Conservation (phyloP, 1,284 basidiomycete genomes). For the Pseudozyma thailandica region DNA sequence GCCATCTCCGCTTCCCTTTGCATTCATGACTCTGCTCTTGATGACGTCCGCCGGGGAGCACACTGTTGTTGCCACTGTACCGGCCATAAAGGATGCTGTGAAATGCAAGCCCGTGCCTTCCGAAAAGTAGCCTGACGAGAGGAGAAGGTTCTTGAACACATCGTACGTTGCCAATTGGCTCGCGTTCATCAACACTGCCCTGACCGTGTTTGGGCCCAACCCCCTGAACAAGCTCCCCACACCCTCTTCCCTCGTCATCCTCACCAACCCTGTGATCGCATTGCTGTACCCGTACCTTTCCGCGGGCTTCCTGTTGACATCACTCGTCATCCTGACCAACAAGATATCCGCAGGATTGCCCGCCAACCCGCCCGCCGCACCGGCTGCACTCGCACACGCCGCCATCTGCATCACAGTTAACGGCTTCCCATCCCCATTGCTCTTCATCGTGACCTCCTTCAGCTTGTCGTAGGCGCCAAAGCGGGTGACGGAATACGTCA, state of each 20-base stretch:
- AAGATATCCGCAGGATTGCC: constrained; percentile 71
- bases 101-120: constrained; percentile 71
- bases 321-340: constrained; percentile 70
- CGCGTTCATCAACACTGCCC: constrained; percentile 72
- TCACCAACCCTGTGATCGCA: constrained; percentile 70
- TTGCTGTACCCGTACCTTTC: constrained; percentile 68
- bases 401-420: constrained; percentile 55
- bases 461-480: constrained; percentile 65
- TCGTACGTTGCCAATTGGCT: constrained; percentile 70
- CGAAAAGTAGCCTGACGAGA: constrained; percentile 66
- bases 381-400: constrained; percentile 59
- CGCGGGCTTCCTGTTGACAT: constrained; percentile 63
- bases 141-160: constrained; percentile 71
- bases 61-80: constrained; percentile 72
- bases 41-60: constrained; percentile 69
- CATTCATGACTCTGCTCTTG: constrained; percentile 71
- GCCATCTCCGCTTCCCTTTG: constrained; percentile 33
- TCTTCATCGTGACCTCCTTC: constrained; percentile 43
- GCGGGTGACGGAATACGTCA: constrained; percentile 65
- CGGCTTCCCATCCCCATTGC: constrained; percentile 21
- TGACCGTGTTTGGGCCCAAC: constrained; percentile 71
- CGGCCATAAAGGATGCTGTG: constrained; percentile 70
- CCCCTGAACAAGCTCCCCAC: constrained; percentile 70
- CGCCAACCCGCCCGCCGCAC: constrained; percentile 62
- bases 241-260: constrained; percentile 71